Evolutionary conservation across 2,329 filamentous ascomycete genomes (phyloP).

Genomic region (Trichoderma atrobrunneum): DNA sequence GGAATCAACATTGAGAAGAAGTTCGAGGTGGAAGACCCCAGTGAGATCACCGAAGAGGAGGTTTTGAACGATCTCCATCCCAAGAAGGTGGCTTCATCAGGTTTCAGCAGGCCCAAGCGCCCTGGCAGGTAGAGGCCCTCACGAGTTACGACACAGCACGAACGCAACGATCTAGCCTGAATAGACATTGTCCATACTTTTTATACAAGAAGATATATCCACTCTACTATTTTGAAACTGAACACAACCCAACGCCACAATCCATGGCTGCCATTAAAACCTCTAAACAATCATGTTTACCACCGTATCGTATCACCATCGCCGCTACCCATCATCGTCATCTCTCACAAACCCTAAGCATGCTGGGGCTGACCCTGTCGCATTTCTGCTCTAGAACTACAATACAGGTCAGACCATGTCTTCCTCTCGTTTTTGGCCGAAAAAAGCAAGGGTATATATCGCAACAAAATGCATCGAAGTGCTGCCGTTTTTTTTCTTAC

Average conservation of each 20-base stretch:
- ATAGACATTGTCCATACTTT: constrained; percentile 21
- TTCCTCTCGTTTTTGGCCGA: neutral
- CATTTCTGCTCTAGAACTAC: constrained; percentile 17
- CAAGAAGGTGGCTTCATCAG: constrained; percentile 61
- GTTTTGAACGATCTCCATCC: constrained; percentile 68
- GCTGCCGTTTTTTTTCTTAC: constrained; percentile 34
- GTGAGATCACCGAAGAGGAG: constrained; percentile 65
- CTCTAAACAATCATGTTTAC: neutral
- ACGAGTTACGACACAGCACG: constrained; percentile 15
- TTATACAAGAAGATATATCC: constrained; percentile 11
- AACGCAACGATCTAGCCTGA: constrained; percentile 19
- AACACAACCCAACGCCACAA: constrained; percentile 24
- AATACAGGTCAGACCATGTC: constrained; percentile 8
- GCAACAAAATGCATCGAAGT: constrained; percentile 6
- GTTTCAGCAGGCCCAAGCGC: constrained; percentile 75
- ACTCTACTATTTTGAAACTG: constrained; percentile 22
- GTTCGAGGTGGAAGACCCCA: constrained; percentile 64
- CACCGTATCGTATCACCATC: neutral
- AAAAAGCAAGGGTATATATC: constrained; percentile 12
- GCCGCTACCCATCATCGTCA: neutral
- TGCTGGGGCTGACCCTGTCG: constrained; percentile 18
- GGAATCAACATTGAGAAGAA: constrained; percentile 67
- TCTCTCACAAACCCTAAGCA: neutral
- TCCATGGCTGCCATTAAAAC: constrained; percentile 4
- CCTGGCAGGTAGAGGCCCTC: constrained; percentile 57